Evolutionary conservation across 805 yeast genomes (phyloP).

Genomic region (Suhomyces kilbournensis): DNA sequence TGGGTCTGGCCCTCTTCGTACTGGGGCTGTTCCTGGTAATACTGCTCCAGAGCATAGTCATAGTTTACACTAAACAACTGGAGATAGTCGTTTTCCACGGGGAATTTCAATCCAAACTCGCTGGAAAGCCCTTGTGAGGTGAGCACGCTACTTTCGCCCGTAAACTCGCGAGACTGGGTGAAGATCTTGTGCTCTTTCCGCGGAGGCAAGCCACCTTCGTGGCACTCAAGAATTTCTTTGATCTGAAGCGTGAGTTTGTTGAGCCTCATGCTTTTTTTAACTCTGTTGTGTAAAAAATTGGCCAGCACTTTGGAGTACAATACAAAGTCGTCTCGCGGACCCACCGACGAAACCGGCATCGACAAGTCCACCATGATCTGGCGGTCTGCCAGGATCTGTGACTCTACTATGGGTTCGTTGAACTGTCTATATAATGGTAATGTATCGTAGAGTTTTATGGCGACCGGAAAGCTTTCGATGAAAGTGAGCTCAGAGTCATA

Average conservation of each 20-base stretch:
- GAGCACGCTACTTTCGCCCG: conserved; percentile 14
- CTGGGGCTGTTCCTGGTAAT: not conserved
- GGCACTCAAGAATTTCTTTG: conserved; percentile 52
- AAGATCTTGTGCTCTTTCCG: conserved; percentile 43
- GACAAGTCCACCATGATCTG: conserved; percentile 45
- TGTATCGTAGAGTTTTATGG: conserved; percentile 54
- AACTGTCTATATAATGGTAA: conserved; percentile 56
- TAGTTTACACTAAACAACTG: conserved; percentile 16
- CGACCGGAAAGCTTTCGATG: conserved; percentile 44
- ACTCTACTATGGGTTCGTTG: conserved; percentile 49
- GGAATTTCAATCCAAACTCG: conserved; percentile 26
- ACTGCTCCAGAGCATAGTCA: not conserved
- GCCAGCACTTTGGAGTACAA: conserved; percentile 41
- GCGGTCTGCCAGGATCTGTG: conserved; percentile 45
- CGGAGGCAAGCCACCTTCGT: conserved; percentile 50
- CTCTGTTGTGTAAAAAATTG: conserved; percentile 30
- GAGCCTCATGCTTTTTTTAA: conserved; percentile 34
- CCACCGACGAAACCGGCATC: conserved; percentile 53
- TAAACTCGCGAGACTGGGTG: conserved; percentile 28
- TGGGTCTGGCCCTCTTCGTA: conserved; percentile 9
- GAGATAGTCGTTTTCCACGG: conserved; percentile 36
- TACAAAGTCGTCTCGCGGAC: conserved; percentile 50
- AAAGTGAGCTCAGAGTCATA: conserved; percentile 29
- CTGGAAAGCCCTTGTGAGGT: conserved; percentile 26
- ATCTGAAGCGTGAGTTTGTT: conserved; percentile 48